phyloP scores from a whole-genome alignment of 257 asterid genomes.

The Leonotis leonurus region DNA sequence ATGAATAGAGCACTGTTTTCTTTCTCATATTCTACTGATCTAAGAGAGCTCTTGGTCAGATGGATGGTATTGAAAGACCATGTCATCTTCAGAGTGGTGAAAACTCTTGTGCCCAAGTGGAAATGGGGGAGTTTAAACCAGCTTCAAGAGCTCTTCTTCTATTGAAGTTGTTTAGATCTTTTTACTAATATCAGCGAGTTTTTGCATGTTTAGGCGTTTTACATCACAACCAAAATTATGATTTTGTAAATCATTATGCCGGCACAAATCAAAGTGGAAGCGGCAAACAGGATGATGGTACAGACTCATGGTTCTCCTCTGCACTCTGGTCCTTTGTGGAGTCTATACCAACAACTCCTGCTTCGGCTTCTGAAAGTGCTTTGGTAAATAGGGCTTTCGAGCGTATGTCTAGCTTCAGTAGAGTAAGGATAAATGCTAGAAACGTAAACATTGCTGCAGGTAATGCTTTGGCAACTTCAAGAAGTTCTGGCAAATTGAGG shows the following conservation, averaged over 20 bases:
- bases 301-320: slow-evolving; percentile 75
- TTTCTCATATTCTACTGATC: slow-evolving; percentile 33
- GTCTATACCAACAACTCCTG: slow-evolving; percentile 94
- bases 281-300: slow-evolving; percentile 43
- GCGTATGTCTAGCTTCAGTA: slow-evolving; percentile 88
- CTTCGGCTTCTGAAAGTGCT: slow-evolving; percentile 89
- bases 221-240: slow-evolving; percentile 32
- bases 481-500: slow-evolving; percentile 38
- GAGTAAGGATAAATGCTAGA: slow-evolving; percentile 45
- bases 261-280: slow-evolving; percentile 48
- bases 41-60: slow-evolving; percentile 74
- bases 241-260: slow-evolving; percentile 31
- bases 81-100: slow-evolving; percentile 53
- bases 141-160: slow-evolving; percentile 69
- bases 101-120: slow-evolving; percentile 87
- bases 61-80: slow-evolving; percentile 66
- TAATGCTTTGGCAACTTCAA: slow-evolving; percentile 43
- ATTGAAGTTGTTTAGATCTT: slow-evolving; percentile 19
- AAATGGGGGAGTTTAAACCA: slow-evolving; percentile 90
- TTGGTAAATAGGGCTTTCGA: slow-evolving; percentile 72
- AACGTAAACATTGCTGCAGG: slow-evolving; percentile 51
- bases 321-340: slow-evolving; percentile 87
- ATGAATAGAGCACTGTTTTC: slow-evolving; percentile 2
- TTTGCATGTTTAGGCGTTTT: slow-evolving; percentile 68
- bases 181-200: slow-evolving; percentile 46